Base-by-base conservation (phyloP, 176 grass and related monocot genomes). In the Rhynchospora breviuscula region DNA sequence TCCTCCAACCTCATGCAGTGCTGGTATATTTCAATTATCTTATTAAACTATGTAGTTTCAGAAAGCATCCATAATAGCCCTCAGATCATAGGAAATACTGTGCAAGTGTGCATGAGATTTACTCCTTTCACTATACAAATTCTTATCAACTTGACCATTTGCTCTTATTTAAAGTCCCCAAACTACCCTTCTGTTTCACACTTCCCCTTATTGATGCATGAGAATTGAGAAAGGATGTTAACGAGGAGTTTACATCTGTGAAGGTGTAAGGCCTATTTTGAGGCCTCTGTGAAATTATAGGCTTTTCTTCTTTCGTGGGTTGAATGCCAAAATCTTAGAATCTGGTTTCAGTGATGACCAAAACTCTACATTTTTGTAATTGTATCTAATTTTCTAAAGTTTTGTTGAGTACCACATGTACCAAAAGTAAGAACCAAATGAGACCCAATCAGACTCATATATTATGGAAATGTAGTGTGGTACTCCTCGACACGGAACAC, bases 1-100 rank as follows among this genome's bases (percentile, higher is more conserved):
- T 25, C 80, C 80, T 25, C 80, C 80, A 18, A 82, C 80, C 47
- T 82, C 80, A 54, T 82, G 80, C 80, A 82, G 80, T 31, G 80
- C 80, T 31, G 80, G 80, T 82, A 82, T 11, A 23, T 64, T 63
- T 46, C 10, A 18, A 57, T 56, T 56, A 33, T 15, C 56, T 29
- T 22, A 22, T 33, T 71, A 46, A 71, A 44, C 66, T 69, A n/a
- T 45, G 4, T n/a, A 69, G 12, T 69, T 45, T 69, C 67, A 71
- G 18, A 19, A 46, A 68, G 33, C 33, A 44, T 66, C 63, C 7
- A 1, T 71, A 46, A 71, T 71, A 47, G 46, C 40, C 40, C 8
- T 54, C 13, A 10, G 9, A 33, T 57, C 49, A 56, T 78, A 25
- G 49, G 49, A 57, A 78, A 56, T 78, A 47, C 14, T 13, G 17